Base-by-base conservation (phyloP, 164 flowering plant genomes). In the Umbellularia californica region DNA sequence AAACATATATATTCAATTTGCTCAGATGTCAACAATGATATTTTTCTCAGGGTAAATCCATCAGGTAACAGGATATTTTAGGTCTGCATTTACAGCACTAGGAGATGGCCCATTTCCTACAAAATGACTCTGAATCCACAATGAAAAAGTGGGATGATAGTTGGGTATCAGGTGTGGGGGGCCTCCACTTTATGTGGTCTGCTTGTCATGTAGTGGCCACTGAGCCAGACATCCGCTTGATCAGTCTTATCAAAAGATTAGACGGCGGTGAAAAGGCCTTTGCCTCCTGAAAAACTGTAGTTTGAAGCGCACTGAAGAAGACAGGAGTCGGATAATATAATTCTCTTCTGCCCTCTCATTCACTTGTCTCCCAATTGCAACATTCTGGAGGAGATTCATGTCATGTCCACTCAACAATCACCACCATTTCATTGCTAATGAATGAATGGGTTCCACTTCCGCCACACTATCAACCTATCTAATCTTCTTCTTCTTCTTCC, bases 241-340 rank as follows among this genome's bases (percentile, higher is more conserved):
- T 67, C 50, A 4, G 69, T 67, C 69, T 67, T 30, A 30, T 67
- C 69, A 27, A 55, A 20, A 22, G 69, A 66, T 27, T 66, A 28
- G 41, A 67, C n/a, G 22, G 19, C 47, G 6, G 14, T 28, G 35
- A 67, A 28, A 33, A 67, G 28, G 68, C 28, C 3, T 3, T 3
- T 15, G 24, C 68, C 13, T 17, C 68, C 13, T 17, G 64, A 65
- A 33, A 64, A 64, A 23, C 25, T 64, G 27, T 64, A 64, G 22
- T 22, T 10, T 12, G 24, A 24, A 5, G 67, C 25, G 27, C 47
- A 41, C 47, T 41, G 47, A 41, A 5, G 67, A 22, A 1, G 28
- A 20, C 28, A 17, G 24, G 13, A 11, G 28, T 10, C 24, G 19
- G 60, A 55, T 55, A 15, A 55, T 55, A 55, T 55, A 15, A 55